Percentiles rank a stretch among this genome's conserved stretches.
phyloP scores from a whole-genome alignment of 768 basidiomycete genomes.

The Flagelloscypha sp. region DNA sequence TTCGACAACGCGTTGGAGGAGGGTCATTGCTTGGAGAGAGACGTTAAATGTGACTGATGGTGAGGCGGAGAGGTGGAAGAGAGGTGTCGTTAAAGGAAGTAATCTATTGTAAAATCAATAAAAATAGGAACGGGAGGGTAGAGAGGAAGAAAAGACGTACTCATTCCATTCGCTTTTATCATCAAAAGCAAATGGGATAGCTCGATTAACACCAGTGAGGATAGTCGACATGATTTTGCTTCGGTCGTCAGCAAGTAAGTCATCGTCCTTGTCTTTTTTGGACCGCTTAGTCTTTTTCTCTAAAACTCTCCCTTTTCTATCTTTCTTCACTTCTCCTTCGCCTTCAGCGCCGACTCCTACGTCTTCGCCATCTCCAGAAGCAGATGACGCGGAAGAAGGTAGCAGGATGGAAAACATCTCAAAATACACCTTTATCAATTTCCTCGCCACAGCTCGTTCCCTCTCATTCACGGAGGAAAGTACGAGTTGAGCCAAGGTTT shows the following conservation, averaged over 20 bases:
- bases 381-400: too few species aligned
- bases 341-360: constrained; percentile 22
- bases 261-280: constrained; percentile 28
- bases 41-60: constrained; percentile 98
- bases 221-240: constrained; percentile 84
- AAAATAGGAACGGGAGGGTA: constrained; percentile 4
- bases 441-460: constrained; percentile 68
- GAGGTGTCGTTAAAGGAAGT: background rate
- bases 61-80: constrained; percentile 44
- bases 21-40: constrained; percentile 82
- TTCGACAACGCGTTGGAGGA: constrained; percentile 77
- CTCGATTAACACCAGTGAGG: constrained; percentile 90
- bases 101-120: too few species aligned
- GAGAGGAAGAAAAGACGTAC: constrained; percentile 30
- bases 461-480: constrained; percentile 44
- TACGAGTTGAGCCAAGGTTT: constrained; percentile 77
- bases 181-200: constrained; percentile 84
- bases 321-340: constrained; percentile 23
- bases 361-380: too few species aligned
- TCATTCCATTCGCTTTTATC: constrained; percentile 56
- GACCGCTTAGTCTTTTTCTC: constrained; percentile 29
- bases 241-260: constrained; percentile 58
- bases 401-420: constrained; percentile 86
- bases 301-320: constrained; percentile 18
- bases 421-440: constrained; percentile 86